Evolutionary conservation across 2,329 filamentous ascomycete genomes (phyloP).

Genomic region (Magnaporthiopsis rhizophila): DNA sequence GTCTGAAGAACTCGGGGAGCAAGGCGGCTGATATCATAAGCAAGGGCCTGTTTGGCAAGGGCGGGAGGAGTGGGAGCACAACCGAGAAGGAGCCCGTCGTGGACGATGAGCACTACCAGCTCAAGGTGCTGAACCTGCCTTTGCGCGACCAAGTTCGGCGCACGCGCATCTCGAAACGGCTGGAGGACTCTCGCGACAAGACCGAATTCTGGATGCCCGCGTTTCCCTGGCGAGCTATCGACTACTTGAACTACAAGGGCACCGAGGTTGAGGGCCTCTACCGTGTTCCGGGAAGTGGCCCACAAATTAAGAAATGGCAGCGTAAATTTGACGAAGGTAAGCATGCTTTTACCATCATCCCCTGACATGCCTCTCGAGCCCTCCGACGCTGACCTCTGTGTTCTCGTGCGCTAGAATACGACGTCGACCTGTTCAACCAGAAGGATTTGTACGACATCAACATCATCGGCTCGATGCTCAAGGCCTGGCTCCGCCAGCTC

Average conservation of each 20-base stretch:
- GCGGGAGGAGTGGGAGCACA: conserved; percentile 62
- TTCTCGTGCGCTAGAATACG: conserved; percentile 50
- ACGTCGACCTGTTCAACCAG: conserved; percentile 85
- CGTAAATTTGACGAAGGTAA: conserved; percentile 78
- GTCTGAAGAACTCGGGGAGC: conserved; percentile 62
- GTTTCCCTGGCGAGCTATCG: conserved; percentile 89
- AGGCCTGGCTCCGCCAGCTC: conserved; percentile 91
- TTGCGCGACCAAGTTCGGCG: conserved; percentile 83
- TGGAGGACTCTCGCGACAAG: conserved; percentile 86
- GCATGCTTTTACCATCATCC: conserved; percentile 13
- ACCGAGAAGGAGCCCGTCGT: conserved; percentile 56
- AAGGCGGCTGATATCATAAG: conserved; percentile 74
- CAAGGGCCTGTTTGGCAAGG: conserved; percentile 76
- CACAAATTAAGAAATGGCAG: conserved; percentile 90
- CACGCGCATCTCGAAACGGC: conserved; percentile 81
- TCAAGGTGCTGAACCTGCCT: conserved; percentile 79
- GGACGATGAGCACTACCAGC: conserved; percentile 75
- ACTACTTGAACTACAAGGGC: conserved; percentile 91
- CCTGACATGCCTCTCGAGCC: not conserved
- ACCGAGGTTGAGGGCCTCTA: conserved; percentile 93
- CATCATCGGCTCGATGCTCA: conserved; percentile 92
- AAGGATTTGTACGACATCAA: conserved; percentile 91
- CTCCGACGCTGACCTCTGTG: conserved; percentile 12
- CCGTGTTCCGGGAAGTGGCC: conserved; percentile 81
- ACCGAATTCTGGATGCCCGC: conserved; percentile 99